Evolutionary conservation across 306 rosid genomes (phyloP).

Genomic region (Gastrolobium villosum): DNA sequence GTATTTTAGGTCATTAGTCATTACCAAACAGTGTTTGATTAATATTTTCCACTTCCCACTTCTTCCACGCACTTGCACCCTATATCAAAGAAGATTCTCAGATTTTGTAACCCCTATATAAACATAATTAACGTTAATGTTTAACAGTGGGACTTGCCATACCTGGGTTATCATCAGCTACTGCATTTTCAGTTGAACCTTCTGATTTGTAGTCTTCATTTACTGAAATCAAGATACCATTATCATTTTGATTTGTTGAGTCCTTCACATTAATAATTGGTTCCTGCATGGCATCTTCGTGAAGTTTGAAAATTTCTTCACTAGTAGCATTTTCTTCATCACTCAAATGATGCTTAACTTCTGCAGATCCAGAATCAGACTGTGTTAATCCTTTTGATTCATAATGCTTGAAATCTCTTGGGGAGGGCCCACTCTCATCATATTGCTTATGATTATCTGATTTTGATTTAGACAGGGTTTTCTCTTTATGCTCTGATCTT

Average conservation of each 20-base stretch:
- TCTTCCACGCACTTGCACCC: constrained; percentile 55
- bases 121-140: constrained; percentile 36
- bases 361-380: constrained; percentile 60
- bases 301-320: constrained; percentile 47
- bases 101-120: constrained; percentile 27
- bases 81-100: constrained; percentile 49
- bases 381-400: constrained; percentile 51
- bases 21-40: constrained; percentile 60
- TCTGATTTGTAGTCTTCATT: constrained; percentile 46
- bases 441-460: constrained; percentile 53
- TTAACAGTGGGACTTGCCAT: constrained; percentile 33
- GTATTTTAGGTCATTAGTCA: constrained; percentile 45
- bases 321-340: constrained; percentile 58
- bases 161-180: constrained; percentile 54
- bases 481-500: constrained; percentile 59
- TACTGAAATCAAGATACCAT: constrained; percentile 49
- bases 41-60: constrained; percentile 52
- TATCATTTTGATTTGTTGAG: constrained; percentile 42
- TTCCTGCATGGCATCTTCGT: constrained; percentile 51
- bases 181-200: constrained; percentile 46
- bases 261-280: constrained; percentile 43
- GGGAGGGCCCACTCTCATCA: constrained; percentile 62
- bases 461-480: constrained; percentile 62
- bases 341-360: constrained; percentile 53
- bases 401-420: constrained; percentile 53